Percentiles rank a stretch among this genome's conserved stretches.
phyloP scores from a whole-genome alignment of 2,329 filamentous ascomycete species.

The Botryotinia globosa region DNA sequence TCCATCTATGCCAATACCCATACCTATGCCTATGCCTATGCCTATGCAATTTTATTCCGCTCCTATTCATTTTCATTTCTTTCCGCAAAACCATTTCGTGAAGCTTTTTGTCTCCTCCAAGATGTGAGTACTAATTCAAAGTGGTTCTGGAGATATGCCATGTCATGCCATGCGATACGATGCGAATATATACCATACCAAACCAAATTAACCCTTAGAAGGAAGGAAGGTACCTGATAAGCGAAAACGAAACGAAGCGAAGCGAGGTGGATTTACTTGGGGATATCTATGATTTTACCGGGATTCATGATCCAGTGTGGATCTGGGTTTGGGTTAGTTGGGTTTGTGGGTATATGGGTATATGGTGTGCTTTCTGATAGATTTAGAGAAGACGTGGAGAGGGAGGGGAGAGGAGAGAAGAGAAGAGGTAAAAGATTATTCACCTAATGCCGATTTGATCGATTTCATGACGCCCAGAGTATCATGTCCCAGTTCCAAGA shows the following conservation, averaged over 20 bases:
- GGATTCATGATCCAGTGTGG: conserved; percentile 89
- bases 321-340: conserved; percentile 45
- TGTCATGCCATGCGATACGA: neutral
- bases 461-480: conserved; percentile 82
- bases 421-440: neutral
- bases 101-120: neutral
- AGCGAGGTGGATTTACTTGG: conserved; percentile 27
- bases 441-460: conserved; percentile 68
- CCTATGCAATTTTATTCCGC: neutral
- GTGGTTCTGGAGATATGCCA: neutral
- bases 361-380: neutral
- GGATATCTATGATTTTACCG: conserved; percentile 81
- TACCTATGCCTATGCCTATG: neutral
- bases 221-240: no score
- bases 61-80: neutral
- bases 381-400: neutral
- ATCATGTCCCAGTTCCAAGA: conserved; percentile 75
- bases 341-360: no score
- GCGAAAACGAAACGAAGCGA: neutral
- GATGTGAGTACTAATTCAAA: neutral
- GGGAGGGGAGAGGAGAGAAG: neutral
- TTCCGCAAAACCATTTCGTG: no score
- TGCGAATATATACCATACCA: neutral
- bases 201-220: neutral
- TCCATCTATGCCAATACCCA: neutral